These are phyloP conservation scores for Candida glucosophila DNA, from an alignment of 1,139 yeast genomes.

Conservation along the genomic window DNA sequence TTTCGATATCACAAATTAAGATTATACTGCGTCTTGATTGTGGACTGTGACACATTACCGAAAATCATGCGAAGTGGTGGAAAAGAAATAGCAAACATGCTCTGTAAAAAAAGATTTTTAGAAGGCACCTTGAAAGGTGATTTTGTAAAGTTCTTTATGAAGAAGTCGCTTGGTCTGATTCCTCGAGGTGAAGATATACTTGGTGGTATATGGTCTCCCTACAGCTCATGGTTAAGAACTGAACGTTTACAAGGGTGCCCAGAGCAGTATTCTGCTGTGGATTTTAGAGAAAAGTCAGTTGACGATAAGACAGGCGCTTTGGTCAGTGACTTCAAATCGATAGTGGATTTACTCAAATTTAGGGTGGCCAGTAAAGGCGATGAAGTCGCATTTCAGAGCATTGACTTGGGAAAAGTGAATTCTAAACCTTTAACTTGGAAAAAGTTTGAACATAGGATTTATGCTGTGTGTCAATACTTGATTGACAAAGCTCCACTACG, in stretches of 20 bases:
- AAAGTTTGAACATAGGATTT: conserved; percentile 68
- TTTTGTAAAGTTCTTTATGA: conserved; percentile 72
- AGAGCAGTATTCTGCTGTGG: conserved; percentile 65
- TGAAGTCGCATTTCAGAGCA: conserved; percentile 68
- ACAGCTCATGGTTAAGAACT: conserved; percentile 52
- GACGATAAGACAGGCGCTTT: conserved; percentile 76
- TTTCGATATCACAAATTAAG: conserved; percentile 67
- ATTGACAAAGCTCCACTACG: conserved; percentile 43
- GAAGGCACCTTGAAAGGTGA: conserved; percentile 71
- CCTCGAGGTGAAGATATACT: conserved; percentile 72
- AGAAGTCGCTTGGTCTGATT: conserved; percentile 56
- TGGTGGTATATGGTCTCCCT: conserved; percentile 83
- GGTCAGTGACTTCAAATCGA: conserved; percentile 62
- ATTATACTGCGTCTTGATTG: conserved; percentile 73
- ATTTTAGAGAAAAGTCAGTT: conserved; percentile 59
- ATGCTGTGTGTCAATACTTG: conserved; percentile 57
- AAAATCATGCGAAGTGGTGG: conserved; percentile 79
- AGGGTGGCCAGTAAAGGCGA: conserved; percentile 71
- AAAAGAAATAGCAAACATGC: conserved; percentile 86
- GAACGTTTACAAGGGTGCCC: conserved; percentile 35
- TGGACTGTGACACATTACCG: conserved; percentile 78
- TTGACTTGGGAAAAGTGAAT: conserved; percentile 47
- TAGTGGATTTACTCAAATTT: conserved; percentile 71
- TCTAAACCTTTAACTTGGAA: conserved; percentile 69
- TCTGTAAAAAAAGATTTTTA: conserved; percentile 74